phyloP scores from a whole-genome alignment of 345 rosid genomes.

The Luvunga scandens region DNA sequence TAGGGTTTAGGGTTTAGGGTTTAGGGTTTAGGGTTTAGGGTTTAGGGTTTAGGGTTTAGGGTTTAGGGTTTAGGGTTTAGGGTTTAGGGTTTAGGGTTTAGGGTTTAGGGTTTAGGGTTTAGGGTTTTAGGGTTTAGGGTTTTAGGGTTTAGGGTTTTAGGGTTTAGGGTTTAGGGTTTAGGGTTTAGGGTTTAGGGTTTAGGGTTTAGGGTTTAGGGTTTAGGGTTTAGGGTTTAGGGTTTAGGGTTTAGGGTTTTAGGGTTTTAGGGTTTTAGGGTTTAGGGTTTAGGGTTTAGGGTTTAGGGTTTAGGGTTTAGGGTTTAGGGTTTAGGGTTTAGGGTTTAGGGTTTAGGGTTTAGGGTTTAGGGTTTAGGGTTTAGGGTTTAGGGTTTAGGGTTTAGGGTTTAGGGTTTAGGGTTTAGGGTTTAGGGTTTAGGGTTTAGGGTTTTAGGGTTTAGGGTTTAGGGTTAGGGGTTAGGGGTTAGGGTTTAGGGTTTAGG shows the following conservation, averaged over 20 bases:
- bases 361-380: slow-evolving; percentile 5
- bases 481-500: not conserved
- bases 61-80: not conserved
- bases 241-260: no score
- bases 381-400: slow-evolving; percentile 5
- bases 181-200: slow-evolving; percentile 26
- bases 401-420: slow-evolving; percentile 1
- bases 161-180: slow-evolving; percentile 27
- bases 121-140: slow-evolving; percentile 14
- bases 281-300: no score
- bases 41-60: not conserved
- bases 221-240: slow-evolving; percentile 13
- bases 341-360: not conserved
- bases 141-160: no score
- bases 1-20: not conserved
- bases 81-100: slow-evolving; percentile 7
- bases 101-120: slow-evolving; percentile 12
- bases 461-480: not conserved
- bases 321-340: no score
- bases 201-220: slow-evolving; percentile 19
- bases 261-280: no score
- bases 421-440: slow-evolving; percentile 4
- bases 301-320: no score
- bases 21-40: not conserved
- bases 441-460: not conserved